Conservation (phyloP, 129 eudicot species). For the Sambucus nigra region DNA sequence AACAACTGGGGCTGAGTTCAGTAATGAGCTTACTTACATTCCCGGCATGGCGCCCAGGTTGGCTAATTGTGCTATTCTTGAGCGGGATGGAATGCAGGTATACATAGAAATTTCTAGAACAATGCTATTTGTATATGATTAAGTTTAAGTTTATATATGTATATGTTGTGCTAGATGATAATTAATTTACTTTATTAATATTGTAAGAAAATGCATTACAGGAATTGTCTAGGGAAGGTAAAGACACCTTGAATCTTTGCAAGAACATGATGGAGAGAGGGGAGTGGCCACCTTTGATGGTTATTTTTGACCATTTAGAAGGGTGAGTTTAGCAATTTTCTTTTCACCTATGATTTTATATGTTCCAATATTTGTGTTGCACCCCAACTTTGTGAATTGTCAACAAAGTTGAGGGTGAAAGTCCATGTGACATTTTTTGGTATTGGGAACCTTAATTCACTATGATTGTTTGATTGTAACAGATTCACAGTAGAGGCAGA, state of each 20-base stretch:
- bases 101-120: too few relatives aligned
- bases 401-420: too few relatives aligned
- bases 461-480: constrained; percentile 8
- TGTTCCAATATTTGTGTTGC: too few relatives aligned
- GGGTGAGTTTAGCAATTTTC: constrained; percentile 43
- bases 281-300: constrained; percentile 94
- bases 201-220: constrained; percentile 7
- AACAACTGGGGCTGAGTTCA: constrained; percentile 67
- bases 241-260: constrained; percentile 52
- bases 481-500: constrained; percentile 97
- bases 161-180: too few relatives aligned
- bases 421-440: background rate
- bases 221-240: constrained; percentile 65
- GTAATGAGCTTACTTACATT: constrained; percentile 69
- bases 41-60: constrained; percentile 88
- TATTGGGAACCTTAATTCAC: background rate
- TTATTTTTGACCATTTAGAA: constrained; percentile 81
- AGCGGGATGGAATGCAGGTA: constrained; percentile 97
- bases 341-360: background rate
- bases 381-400: too few relatives aligned
- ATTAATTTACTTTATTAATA: background rate
- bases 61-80: constrained; percentile 56
- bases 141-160: too few relatives aligned
- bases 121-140: too few relatives aligned
- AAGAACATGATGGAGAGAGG: constrained; percentile 84